Percentiles rank a stretch among this genome's conserved stretches.
Evolutionary conservation across 208 protist species (phyloP).

Genomic region (Leptomonas seymouri): DNA sequence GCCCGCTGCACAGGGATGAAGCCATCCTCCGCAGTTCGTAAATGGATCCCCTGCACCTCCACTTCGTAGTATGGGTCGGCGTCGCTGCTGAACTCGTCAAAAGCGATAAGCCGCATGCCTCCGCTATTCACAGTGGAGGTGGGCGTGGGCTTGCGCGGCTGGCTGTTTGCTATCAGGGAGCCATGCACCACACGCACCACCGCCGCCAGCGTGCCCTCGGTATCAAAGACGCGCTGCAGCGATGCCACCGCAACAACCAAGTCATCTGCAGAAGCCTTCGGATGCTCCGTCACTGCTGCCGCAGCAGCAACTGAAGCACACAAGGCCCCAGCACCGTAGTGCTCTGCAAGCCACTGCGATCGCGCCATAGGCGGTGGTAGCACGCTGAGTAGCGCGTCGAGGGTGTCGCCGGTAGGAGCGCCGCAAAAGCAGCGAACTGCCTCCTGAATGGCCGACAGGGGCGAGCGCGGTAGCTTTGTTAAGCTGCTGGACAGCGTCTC

Average conservation of each 20-base stretch:
- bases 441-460: slow-evolving; percentile 62
- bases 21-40: slow-evolving; percentile 56
- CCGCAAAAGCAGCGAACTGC: slow-evolving; percentile 77
- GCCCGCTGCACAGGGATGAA: slow-evolving; percentile 55
- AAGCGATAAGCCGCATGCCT: slow-evolving; percentile 38
- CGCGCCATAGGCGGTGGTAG: slow-evolving; percentile 44
- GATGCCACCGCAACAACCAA: slow-evolving; percentile 57
- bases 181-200: slow-evolving; percentile 71
- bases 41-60: slow-evolving; percentile 38
- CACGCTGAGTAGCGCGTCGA: slow-evolving; percentile 72
- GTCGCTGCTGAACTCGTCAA: slow-evolving; percentile 76
- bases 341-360: slow-evolving; percentile 41
- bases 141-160: background rate
- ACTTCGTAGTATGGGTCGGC: slow-evolving; percentile 64
- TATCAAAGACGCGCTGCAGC: slow-evolving; percentile 56
- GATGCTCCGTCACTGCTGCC: background rate
- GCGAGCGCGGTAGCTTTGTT: slow-evolving; percentile 57
- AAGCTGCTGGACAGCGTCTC: slow-evolving; percentile 50
- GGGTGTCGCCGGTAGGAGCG: slow-evolving; percentile 42
- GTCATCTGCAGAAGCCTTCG: background rate
- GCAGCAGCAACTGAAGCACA: background rate
- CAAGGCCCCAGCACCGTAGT: slow-evolving; percentile 42
- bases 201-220: slow-evolving; percentile 43
- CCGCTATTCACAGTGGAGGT: background rate
- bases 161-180: slow-evolving; percentile 32